Conservation (phyloP, 2,329 filamentous ascomycete species). For the Pestalotiopsis sp. region DNA sequence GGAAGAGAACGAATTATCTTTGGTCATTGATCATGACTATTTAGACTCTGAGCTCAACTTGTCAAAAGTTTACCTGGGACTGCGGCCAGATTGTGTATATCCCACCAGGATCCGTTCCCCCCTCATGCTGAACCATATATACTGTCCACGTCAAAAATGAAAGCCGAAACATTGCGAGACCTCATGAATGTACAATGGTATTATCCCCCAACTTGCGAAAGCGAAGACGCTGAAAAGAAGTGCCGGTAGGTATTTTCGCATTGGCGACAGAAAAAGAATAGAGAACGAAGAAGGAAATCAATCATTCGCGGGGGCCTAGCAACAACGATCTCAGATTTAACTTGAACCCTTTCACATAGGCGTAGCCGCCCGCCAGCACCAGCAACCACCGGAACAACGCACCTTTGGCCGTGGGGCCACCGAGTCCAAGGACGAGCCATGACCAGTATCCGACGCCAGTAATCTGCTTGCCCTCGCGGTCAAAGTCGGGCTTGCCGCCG, state of each 20-base stretch:
- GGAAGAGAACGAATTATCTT: too few relatives aligned
- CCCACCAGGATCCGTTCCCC: neutral
- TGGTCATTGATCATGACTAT: neutral
- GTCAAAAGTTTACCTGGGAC: too few relatives aligned
- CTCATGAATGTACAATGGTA: neutral
- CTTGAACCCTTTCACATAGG: conserved; percentile 27
- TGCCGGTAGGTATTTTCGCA: neutral
- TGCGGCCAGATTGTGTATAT: too few relatives aligned
- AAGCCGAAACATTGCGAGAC: neutral
- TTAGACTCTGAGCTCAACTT: neutral
- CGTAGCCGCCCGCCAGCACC: conserved; percentile 38
- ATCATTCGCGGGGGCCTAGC: conserved; percentile 2
- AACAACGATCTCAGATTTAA: neutral
- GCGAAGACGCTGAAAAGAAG: neutral
- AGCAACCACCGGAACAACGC: conserved; percentile 55
- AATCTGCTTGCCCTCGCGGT: conserved; percentile 58
- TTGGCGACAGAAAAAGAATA: neutral
- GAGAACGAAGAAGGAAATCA: neutral
- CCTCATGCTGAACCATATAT: neutral
- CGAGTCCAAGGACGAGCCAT: conserved; percentile 52
- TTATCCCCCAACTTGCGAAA: neutral
- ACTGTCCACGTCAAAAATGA: neutral
- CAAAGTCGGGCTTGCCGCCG: conserved; percentile 58
- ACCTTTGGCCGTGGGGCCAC: conserved; percentile 50
- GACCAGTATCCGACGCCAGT: conserved; percentile 58